Evolutionary conservation across 345 rosid genomes (phyloP).

Genomic region (Hypericum androsaemum): DNA sequence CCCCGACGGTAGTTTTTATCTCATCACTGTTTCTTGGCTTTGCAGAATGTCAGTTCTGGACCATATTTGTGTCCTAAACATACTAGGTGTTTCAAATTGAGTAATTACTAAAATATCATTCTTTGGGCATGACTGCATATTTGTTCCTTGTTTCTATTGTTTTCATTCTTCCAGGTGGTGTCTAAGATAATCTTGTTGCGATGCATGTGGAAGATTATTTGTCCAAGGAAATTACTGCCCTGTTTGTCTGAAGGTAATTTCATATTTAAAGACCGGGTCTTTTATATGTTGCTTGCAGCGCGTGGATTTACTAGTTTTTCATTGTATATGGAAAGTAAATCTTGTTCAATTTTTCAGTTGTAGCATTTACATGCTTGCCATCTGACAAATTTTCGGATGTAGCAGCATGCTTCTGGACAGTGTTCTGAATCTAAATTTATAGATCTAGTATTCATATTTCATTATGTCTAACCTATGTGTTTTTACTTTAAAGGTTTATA

Average conservation of each 20-base stretch:
- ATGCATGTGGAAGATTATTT: slow-evolving; percentile 99
- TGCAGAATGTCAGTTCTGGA: slow-evolving; percentile 90
- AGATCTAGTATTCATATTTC: not conserved
- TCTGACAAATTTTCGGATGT: too few species aligned
- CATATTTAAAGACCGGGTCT: too few species aligned
- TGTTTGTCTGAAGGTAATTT: slow-evolving; percentile 86
- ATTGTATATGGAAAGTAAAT: too few species aligned
- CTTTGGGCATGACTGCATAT: too few species aligned
- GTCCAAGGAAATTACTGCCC: slow-evolving; percentile 98
- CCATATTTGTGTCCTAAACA: slow-evolving; percentile 96
- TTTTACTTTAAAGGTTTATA: slow-evolving; percentile 67
- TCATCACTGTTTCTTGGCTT: slow-evolving; percentile 17
- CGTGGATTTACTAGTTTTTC: too few species aligned
- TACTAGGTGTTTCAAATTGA: slow-evolving; percentile 92
- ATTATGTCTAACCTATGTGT: slow-evolving; percentile 7
- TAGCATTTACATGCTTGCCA: too few species aligned
- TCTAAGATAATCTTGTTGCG: slow-evolving; percentile 94
- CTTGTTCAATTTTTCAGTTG: too few species aligned
- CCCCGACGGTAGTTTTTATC: slow-evolving; percentile 12
- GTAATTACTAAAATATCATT: too few species aligned
- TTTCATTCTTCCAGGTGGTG: slow-evolving; percentile 62
- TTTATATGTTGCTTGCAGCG: too few species aligned
- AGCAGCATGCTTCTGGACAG: too few species aligned
- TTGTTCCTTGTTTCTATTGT: too few species aligned
- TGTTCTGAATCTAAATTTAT: slow-evolving; percentile 1